Conservation (phyloP, 352 stramenopile species). For the Thalassiosira ordinaria region DNA sequence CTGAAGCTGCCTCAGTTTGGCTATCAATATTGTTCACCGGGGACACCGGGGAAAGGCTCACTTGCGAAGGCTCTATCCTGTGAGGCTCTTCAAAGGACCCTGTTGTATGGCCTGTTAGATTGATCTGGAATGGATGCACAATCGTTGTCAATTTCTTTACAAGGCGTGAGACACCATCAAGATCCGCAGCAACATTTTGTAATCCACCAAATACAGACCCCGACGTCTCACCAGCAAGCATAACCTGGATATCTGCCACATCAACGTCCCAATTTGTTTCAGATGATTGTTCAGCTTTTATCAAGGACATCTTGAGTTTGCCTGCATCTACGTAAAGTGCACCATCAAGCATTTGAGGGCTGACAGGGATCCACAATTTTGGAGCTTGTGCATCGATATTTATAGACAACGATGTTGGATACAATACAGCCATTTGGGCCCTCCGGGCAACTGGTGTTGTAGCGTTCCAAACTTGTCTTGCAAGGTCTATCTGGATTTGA, state of each 20-base stretch:
- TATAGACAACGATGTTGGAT: constrained; percentile 68
- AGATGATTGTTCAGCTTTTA: constrained; percentile 57
- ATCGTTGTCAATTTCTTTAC: constrained; percentile 50
- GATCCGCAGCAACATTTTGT: constrained; percentile 25
- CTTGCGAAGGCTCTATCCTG: constrained; percentile 4
- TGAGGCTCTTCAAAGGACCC: constrained; percentile 18
- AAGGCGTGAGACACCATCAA: constrained; percentile 27
- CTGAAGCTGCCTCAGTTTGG: constrained; percentile 12
- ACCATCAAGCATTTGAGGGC: constrained; percentile 54
- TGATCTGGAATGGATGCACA: constrained; percentile 74
- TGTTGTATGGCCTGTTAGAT: constrained; percentile 25
- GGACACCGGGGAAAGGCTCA: neutral
- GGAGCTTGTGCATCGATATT: constrained; percentile 72
- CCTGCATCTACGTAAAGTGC: constrained; percentile 81
- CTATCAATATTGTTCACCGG: neutral
- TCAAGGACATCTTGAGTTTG: constrained; percentile 61
- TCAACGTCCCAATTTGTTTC: constrained; percentile 61
- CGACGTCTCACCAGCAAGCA: constrained; percentile 48
- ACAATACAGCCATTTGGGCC: constrained; percentile 76
- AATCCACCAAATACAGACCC: constrained; percentile 9
- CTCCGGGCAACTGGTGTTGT: constrained; percentile 73
- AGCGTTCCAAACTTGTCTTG: constrained; percentile 68
- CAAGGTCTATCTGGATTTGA: constrained; percentile 65
- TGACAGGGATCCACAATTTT: constrained; percentile 81
- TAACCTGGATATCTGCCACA: constrained; percentile 71